A percentile compares a stretch with the other conserved stretches of the same genome.
These are phyloP conservation scores for Hyphopichia wangnamkhiaoensis DNA, from an alignment of 1,139 yeast genomes.

Conservation along the genomic window DNA sequence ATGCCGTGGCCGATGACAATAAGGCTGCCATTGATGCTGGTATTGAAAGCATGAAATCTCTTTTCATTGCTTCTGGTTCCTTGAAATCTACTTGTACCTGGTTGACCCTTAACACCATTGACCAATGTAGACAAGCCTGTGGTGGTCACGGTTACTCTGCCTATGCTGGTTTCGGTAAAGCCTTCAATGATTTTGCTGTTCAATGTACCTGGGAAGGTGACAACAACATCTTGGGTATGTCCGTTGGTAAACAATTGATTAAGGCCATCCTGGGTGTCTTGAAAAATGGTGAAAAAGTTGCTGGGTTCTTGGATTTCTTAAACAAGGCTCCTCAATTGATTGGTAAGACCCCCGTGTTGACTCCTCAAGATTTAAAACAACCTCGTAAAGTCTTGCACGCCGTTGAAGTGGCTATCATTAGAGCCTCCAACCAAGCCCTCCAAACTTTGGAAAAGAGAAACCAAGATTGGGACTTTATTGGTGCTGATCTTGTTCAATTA, in stretches of 20 bases:
- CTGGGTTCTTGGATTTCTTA: conserved; percentile 49
- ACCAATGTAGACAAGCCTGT: conserved; percentile 91
- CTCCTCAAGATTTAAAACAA: conserved; percentile 36
- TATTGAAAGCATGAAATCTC: conserved; percentile 66
- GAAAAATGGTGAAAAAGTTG: conserved; percentile 32
- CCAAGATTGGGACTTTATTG: conserved; percentile 56
- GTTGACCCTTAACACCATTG: conserved; percentile 77
- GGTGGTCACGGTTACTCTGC: conserved; percentile 97
- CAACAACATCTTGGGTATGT: conserved; percentile 80
- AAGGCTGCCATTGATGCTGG: conserved; percentile 45
- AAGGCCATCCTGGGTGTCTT: conserved; percentile 48
- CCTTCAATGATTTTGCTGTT: conserved; percentile 89
- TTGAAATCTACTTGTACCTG: conserved; percentile 89
- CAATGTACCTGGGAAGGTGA: conserved; percentile 99
- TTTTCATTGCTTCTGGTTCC: conserved; percentile 86
- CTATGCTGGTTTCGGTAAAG: conserved; percentile 87
- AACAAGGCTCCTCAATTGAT: conserved; percentile 27
- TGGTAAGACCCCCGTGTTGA: conserved; percentile 33
- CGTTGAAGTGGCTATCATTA: conserved; percentile 47
- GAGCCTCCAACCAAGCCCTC: conserved; percentile 50
- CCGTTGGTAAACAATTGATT: conserved; percentile 76
- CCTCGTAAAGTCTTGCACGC: conserved; percentile 28
- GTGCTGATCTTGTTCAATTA: conserved; percentile 53
- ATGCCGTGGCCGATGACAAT: conserved; percentile 48
- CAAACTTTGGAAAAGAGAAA: conserved; percentile 41